Evolutionary conservation across 2,329 filamentous ascomycete genomes (phyloP).

Genomic region (Cercospora berteroae): DNA sequence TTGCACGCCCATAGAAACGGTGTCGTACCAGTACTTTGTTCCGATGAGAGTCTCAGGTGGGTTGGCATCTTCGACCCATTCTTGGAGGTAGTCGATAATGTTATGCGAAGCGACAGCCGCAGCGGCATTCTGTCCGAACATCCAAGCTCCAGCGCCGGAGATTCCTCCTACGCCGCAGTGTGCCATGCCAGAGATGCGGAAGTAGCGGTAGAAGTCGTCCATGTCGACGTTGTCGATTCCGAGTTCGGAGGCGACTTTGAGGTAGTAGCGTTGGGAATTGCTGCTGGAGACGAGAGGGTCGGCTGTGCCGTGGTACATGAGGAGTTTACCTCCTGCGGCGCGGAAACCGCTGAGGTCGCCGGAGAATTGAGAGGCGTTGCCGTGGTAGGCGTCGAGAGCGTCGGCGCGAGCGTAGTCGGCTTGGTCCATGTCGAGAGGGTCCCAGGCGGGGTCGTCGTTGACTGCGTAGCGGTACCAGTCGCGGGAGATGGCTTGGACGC

Average conservation of each 20-base stretch:
- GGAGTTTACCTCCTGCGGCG: slow-evolving; percentile 45
- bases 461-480: slow-evolving; percentile 54
- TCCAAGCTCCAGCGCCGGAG: slow-evolving; percentile 44
- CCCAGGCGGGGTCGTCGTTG: slow-evolving; percentile 46
- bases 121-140: slow-evolving; percentile 40
- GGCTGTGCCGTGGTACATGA: slow-evolving; percentile 45
- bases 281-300: slow-evolving; percentile 48
- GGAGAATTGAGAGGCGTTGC: slow-evolving; percentile 43
- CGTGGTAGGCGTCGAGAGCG: slow-evolving; percentile 42
- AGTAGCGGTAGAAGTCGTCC: slow-evolving; percentile 48
- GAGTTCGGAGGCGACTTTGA: slow-evolving; percentile 45
- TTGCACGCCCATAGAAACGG: slow-evolving; percentile 41
- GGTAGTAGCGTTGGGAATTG: slow-evolving; percentile 51
- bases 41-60: slow-evolving; percentile 40
- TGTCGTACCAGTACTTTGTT: slow-evolving; percentile 48
- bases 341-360: slow-evolving; percentile 42
- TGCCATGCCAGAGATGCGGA: slow-evolving; percentile 53
- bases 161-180: slow-evolving; percentile 51
- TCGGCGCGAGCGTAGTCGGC: slow-evolving; percentile 45
- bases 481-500: slow-evolving; percentile 44
- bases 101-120: slow-evolving; percentile 41
- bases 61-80: slow-evolving; percentile 37
- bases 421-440: slow-evolving; percentile 40
- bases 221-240: slow-evolving; percentile 40
- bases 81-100: slow-evolving; percentile 48